Base-by-base conservation (phyloP, 2,329 filamentous ascomycete genomes). In the Alternaria hordeiaustralica region DNA sequence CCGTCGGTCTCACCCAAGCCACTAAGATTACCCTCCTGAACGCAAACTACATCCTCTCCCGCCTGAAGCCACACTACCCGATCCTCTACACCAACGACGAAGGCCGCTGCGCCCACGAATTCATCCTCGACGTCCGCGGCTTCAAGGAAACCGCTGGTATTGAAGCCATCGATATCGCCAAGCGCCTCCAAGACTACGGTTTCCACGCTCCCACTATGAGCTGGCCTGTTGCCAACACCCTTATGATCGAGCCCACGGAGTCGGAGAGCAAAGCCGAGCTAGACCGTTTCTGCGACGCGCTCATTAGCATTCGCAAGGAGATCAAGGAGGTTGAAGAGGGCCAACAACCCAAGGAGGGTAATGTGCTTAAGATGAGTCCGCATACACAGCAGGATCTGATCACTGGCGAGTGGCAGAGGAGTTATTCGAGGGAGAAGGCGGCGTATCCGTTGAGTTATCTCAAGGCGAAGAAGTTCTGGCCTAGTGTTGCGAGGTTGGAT, bases 181-280 rank as follows among this genome's bases (percentile, higher is more conserved):
- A 98, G 86, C 92, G 95, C 67, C 88, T 98, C 20, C 94, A 97
- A 82, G 95, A 98, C 79, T 98, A 97, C 78, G 95, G 95, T 45
- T 98, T 98, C 88, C 95, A 98, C 81, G 92, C 94, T 1, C 95
- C 95, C 0, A 98, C 95, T 57, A 97, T 98, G 95, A 94, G 90
- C 78, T 97, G 93, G 92, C 95, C 95, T 2, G 94, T 98, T 3
- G 88, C 93, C 56, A 96, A 96, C 82, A 97, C 95, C 1, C 88
- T 98, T 47, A 98, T 98, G 95, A 97, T 98, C 70, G 95, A 98
- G 84, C 95, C 95, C 3, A 98, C 95, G 0, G 95, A 97, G 83
- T 94, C 91, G 13, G 95, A 98, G 84, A 92, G 88, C 81, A 94
- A 96, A 80, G 91, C 91, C 66, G 95, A 98, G 84, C 88, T 98